Evolutionary conservation across 306 rosid genomes (phyloP), one percentile per base, ranked within the genome.

Genomic region (Potentilla sterilis): DNA sequence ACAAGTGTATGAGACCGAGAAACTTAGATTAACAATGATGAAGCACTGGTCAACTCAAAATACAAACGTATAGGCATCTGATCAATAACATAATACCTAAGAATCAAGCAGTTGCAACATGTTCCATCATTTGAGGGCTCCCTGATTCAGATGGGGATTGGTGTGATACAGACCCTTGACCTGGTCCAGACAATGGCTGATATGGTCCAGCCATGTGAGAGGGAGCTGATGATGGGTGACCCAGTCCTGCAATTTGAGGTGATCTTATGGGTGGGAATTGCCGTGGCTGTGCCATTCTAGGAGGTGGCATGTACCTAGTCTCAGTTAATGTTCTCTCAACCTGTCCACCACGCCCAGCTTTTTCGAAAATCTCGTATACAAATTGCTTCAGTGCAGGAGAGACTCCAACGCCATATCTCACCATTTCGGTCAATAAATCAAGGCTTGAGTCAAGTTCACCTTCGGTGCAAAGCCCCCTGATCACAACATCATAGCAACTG

Each of bases 401-500:
- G 70, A 90, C 82, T 52, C 96, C 98, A 79, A 94, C 78, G 67
- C 96, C 91, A 78, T 85, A 88, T 83, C 96, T 87, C 90, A 87
- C 84, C 81, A 89, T 84, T 78, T 92, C 96, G 34, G 81, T 88
- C 34, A 95, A 81, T 70, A 92, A 59, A 66, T 85, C 90, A 80
- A 47, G 73, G 83, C 90, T 83, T 46, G 73, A 79, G 55, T 92
- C 97, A 77, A 88, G 73, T 48, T 77, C 79, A 44, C 86, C 90
- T 74, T 84, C 89, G 38, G 82, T 84, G 81, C 93, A 92, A 21
- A 95, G 91, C 62, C 97, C 99, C 89, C 74, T 88, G 73, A 90
- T 88, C 55, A 95, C 96, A 75, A 89, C 88, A 76, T 95, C 99
- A 43, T 95, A 95, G 79, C 90, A 89, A 46, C 87, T 87, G 70